These are phyloP conservation scores for Paramecium bursaria DNA, from an alignment of 73 alveolate species.

Conservation along the genomic window DNA sequence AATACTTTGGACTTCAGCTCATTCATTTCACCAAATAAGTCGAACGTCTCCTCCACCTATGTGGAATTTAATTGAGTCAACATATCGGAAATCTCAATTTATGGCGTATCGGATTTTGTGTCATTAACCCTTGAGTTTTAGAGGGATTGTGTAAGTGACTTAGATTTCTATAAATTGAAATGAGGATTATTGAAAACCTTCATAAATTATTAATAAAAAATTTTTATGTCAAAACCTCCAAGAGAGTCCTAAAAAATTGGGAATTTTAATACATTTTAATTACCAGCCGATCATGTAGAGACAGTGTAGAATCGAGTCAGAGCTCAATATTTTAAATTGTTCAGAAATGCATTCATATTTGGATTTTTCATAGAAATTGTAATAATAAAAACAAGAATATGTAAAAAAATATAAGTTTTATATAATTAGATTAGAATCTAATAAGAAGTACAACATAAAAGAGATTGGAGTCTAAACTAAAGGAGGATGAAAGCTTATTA, in stretches of 20 bases:
- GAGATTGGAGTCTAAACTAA: conserved; percentile 46
- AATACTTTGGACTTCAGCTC: conserved; percentile 6
- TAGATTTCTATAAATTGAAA: conserved; percentile 10
- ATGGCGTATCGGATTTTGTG: not conserved
- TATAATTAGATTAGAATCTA: conserved; percentile 23
- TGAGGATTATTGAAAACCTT: conserved; percentile 64
- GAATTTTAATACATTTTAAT: conserved; percentile 40
- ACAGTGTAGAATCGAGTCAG: conserved; percentile 20
- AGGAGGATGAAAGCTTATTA: conserved; percentile 57
- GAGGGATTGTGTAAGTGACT: conserved; percentile 34
- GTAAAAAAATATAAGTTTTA: not conserved
- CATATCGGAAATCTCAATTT: conserved; percentile 8
- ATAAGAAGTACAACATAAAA: conserved; percentile 27
- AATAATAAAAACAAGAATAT: conserved; percentile 47
- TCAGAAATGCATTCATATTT: conserved; percentile 58
- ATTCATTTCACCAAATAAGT: conserved; percentile 9
- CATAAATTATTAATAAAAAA: conserved; percentile 40
- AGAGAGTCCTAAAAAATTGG: conserved; percentile 47
- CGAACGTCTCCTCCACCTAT: conserved; percentile 2
- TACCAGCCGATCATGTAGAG: conserved; percentile 31
- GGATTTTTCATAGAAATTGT: conserved; percentile 50
- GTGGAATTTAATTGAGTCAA: not conserved
- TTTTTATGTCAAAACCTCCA: conserved; percentile 50
- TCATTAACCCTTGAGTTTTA: conserved; percentile 30
- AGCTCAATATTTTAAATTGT: conserved; percentile 11